Conservation (phyloP, 192 early-diverging fungal genomes). For the Linnemannia schmuckeri region DNA sequence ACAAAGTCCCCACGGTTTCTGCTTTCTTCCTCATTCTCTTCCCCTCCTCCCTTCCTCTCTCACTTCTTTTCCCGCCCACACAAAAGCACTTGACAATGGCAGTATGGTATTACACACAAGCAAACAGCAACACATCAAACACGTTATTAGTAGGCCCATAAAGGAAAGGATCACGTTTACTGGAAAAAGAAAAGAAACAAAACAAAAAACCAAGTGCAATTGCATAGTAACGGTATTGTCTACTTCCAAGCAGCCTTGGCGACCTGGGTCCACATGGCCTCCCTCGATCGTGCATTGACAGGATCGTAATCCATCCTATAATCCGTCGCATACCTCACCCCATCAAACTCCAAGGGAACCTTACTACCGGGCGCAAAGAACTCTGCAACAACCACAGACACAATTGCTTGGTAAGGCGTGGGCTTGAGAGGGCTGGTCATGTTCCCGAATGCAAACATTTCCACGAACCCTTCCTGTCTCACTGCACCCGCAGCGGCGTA, state of each 20-base stretch:
- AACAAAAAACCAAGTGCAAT: background rate
- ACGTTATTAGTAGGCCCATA: too few relatives aligned
- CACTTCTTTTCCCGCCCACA: too few relatives aligned
- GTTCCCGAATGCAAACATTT: background rate
- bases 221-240: background rate
- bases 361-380: constrained; percentile 4
- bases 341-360: constrained; percentile 23
- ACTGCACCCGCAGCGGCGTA: background rate
- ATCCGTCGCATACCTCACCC: background rate
- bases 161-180: too few relatives aligned
- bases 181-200: background rate
- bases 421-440: constrained; percentile 16
- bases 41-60: too few relatives aligned
- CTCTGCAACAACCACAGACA: background rate
- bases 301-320: constrained; percentile 9
- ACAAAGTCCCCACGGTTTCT: too few relatives aligned
- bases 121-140: too few relatives aligned
- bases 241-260: constrained; percentile 2
- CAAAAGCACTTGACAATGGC: too few relatives aligned
- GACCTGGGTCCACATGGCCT: constrained; percentile 19
- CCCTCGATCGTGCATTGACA: background rate
- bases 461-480: background rate
- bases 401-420: background rate
- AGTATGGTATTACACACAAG: too few relatives aligned
- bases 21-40: too few relatives aligned